Evolutionary conservation across 176 grass and related monocot species (phyloP).

Genomic region (Bolboschoenus planiculmis): DNA sequence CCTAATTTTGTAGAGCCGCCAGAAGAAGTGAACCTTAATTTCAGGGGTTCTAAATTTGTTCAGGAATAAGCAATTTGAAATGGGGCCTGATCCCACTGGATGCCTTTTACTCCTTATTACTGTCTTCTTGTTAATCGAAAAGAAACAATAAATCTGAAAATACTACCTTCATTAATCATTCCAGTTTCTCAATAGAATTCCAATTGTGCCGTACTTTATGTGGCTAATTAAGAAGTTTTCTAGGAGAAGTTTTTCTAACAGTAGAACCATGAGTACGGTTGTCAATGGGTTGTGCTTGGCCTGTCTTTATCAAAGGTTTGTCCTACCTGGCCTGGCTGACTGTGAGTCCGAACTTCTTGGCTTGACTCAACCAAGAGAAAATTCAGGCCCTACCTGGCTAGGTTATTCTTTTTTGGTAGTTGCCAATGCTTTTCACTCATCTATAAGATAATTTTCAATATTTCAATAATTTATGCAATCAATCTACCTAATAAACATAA

Average conservation of each 20-base stretch:
- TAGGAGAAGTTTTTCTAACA: background rate
- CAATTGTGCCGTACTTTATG: background rate
- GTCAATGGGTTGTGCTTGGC: background rate
- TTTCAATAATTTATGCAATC: background rate
- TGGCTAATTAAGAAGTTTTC: background rate
- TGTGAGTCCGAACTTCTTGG: background rate
- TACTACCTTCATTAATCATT: too few species aligned
- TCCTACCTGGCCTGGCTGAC: too few species aligned
- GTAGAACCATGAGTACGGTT: background rate
- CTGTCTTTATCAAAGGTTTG: background rate
- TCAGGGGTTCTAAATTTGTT: background rate
- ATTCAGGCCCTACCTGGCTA: background rate
- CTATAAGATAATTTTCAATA: background rate
- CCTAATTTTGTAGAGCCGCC: background rate
- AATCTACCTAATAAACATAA: background rate
- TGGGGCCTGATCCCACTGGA: background rate
- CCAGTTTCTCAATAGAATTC: too few species aligned
- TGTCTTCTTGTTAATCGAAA: background rate
- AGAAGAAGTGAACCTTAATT: background rate
- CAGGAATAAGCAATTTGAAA: background rate
- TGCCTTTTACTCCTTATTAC: background rate
- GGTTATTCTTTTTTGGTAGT: background rate
- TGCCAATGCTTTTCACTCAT: background rate
- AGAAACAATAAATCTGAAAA: background rate
- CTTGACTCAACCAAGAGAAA: background rate